A percentile compares a stretch with the other conserved stretches of the same genome.
These are phyloP conservation scores for Apophysomyces trapeziformis DNA, from an alignment of 371 early-diverging fungal species.

Conservation along the genomic window DNA sequence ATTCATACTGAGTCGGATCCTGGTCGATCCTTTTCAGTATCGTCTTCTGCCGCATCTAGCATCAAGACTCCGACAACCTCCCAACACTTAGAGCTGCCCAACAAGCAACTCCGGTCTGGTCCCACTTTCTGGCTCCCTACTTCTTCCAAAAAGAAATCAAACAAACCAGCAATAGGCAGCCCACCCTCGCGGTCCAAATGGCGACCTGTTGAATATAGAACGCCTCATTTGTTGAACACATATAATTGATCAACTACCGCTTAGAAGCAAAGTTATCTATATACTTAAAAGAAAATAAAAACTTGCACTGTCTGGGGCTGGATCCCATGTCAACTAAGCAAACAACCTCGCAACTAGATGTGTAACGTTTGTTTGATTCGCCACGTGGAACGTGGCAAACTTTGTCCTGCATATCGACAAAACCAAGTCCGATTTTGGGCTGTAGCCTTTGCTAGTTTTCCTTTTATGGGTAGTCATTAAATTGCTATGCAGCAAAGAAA, in stretches of 20 bases:
- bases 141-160: not conserved
- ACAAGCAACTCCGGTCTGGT: not conserved
- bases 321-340: slow-evolving; percentile 3
- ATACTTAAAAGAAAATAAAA: not conserved
- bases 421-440: no score
- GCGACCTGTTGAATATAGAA: not conserved
- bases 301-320: not conserved
- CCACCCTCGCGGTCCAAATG: not conserved
- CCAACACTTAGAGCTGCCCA: not conserved
- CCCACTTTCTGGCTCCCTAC: not conserved
- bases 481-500: no score
- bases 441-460: no score
- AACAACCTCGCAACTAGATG: not conserved
- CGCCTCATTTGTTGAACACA: not conserved
- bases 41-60: slow-evolving; percentile 3
- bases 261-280: not conserved
- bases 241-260: not conserved
- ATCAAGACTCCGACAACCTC: slow-evolving; percentile 9
- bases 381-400: slow-evolving; percentile 12
- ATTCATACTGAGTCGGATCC: not conserved
- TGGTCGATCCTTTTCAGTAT: not conserved
- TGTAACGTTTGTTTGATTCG: slow-evolving; percentile 1
- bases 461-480: no score
- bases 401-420: not conserved
- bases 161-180: not conserved